These are phyloP conservation scores for Camellia lanceoleosa DNA, from an alignment of 148 eudicot species.

Conservation along the genomic window DNA sequence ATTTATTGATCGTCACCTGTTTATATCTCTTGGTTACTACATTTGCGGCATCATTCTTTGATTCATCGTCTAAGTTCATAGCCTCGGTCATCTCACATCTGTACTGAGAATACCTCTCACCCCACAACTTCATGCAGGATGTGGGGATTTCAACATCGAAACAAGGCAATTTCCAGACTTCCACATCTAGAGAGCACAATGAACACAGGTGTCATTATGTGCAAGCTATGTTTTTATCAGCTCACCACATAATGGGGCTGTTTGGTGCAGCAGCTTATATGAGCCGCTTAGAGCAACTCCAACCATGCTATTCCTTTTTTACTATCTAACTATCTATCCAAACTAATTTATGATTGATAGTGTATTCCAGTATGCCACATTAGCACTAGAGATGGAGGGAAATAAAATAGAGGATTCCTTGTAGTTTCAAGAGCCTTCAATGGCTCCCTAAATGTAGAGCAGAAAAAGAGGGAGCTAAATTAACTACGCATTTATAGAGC, in stretches of 20 bases:
- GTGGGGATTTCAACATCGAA: slow-evolving; percentile 44
- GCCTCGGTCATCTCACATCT: slow-evolving; percentile 46
- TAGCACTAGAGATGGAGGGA: too few relatives aligned
- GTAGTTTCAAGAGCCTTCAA: too few relatives aligned
- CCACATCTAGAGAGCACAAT: slow-evolving; percentile 15
- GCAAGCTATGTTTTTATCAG: slow-evolving; percentile 1
- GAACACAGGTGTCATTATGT: background rate
- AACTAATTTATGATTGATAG: too few relatives aligned
- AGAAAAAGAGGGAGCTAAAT: too few relatives aligned
- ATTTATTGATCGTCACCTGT: slow-evolving; percentile 34
- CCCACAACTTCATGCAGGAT: slow-evolving; percentile 32
- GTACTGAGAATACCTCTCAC: slow-evolving; percentile 31
- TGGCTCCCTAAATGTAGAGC: too few relatives aligned
- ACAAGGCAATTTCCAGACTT: slow-evolving; percentile 43
- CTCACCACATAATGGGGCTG: background rate
- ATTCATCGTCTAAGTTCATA: slow-evolving; percentile 6
- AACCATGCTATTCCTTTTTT: too few relatives aligned
- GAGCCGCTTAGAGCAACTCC: too few relatives aligned
- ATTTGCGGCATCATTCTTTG: slow-evolving; percentile 31
- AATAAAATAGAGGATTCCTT: too few relatives aligned
- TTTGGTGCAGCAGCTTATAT: too few relatives aligned
- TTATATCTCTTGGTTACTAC: slow-evolving; percentile 46
- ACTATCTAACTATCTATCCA: too few relatives aligned
- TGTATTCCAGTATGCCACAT: too few relatives aligned
- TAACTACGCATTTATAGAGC: too few relatives aligned